Conservation (phyloP, 2,329 filamentous ascomycete species). For the Monilinia aucupariae region DNA sequence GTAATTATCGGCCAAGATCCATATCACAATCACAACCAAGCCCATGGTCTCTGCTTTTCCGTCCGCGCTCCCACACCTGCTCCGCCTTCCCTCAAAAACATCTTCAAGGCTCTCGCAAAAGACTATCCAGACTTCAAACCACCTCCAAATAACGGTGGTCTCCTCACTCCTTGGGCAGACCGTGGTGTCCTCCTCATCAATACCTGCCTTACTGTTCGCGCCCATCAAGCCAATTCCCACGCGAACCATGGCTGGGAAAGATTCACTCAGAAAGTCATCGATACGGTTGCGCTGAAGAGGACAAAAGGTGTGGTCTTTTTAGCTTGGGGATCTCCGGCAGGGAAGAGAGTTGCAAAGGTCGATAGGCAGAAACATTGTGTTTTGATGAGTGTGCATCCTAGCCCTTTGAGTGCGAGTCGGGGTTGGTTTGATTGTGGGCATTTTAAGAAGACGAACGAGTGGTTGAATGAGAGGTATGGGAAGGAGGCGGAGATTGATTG, state of each 20-base stretch:
- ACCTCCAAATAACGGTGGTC: conserved; percentile 72
- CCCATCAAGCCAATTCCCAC: conserved; percentile 82
- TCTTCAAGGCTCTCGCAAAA: conserved; percentile 80
- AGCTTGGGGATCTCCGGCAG: conserved; percentile 86
- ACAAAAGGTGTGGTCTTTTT: conserved; percentile 84
- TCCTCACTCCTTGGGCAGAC: conserved; percentile 90
- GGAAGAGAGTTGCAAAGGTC: conserved; percentile 69
- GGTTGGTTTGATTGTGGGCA: conserved; percentile 83
- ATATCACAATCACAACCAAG: conserved; percentile 93
- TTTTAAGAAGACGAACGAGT: conserved; percentile 77
- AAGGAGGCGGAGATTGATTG: conserved; percentile 79
- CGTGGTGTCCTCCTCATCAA: conserved; percentile 90
- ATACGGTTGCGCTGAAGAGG: conserved; percentile 72
- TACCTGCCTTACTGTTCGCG: conserved; percentile 88
- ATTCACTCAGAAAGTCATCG: conserved; percentile 88
- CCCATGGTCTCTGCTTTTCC: conserved; percentile 93
- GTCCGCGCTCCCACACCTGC: conserved; percentile 83
- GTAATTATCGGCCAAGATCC: conserved; percentile 96
- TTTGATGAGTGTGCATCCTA: conserved; percentile 83
- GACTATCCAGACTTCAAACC: conserved; percentile 77
- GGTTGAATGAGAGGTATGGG: conserved; percentile 75
- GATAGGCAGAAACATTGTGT: conserved; percentile 72
- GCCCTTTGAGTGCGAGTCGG: conserved; percentile 75
- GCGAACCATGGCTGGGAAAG: conserved; percentile 84
- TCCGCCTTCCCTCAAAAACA: conserved; percentile 87